Conservation (phyloP, 306 rosid genomes). For the Mimosa bimucronata region DNA sequence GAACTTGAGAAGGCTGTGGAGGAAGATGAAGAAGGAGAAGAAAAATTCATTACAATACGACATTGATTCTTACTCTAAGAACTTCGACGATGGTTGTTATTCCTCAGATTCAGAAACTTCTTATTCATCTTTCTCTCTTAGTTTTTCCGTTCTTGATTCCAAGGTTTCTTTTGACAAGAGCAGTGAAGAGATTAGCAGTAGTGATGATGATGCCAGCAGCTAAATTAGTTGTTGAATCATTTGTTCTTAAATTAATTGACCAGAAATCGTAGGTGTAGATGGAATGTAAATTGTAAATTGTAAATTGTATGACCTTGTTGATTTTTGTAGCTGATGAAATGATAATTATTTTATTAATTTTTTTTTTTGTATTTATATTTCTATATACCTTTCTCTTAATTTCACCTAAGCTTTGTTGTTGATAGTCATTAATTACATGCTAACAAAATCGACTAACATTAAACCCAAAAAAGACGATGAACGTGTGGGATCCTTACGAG, state of each 20-base stretch:
- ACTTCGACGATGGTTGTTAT: conserved; percentile 69
- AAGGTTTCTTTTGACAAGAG: background rate
- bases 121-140: conserved; percentile 66
- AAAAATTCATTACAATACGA: conserved; percentile 58
- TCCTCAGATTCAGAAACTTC: conserved; percentile 53
- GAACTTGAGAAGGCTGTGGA: conserved; percentile 57
- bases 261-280: background rate
- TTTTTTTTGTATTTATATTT: background rate
- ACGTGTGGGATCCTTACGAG: too few species aligned
- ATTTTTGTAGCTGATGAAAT: background rate
- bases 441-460: too few species aligned
- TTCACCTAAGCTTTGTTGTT: too few species aligned
- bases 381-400: background rate
- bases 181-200: background rate
- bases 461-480: background rate
- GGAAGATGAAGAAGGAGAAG: conserved; percentile 56
- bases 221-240: background rate
- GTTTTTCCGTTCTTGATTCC: conserved; percentile 54
- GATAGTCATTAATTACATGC: too few species aligned
- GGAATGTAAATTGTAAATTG: background rate
- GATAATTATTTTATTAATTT: background rate
- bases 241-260: too few species aligned
- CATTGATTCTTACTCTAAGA: conserved; percentile 55
- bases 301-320: background rate
- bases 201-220: conserved; percentile 5